Evolutionary conservation across 345 rosid species (phyloP).

Genomic region (Melastoma malabathricum): DNA sequence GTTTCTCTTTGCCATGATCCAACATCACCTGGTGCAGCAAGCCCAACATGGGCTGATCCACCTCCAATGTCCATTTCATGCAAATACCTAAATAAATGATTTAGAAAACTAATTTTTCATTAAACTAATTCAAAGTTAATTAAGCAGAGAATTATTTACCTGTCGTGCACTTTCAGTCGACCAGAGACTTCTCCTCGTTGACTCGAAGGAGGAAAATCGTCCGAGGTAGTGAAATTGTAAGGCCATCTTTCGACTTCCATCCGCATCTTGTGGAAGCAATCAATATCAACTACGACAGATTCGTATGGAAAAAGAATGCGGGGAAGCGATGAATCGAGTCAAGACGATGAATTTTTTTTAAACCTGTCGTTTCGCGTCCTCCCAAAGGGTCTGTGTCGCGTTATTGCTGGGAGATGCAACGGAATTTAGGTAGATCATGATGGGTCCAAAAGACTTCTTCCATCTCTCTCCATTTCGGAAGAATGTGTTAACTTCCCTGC

Average conservation of each 20-base stretch:
- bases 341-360: neutral
- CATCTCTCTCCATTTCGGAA: conserved; percentile 27
- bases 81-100: neutral
- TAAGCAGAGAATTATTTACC: conserved; percentile 1
- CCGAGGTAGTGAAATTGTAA: conserved; percentile 15
- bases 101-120: too few species aligned
- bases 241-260: conserved; percentile 23
- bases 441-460: conserved; percentile 30
- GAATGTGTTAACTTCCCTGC: conserved; percentile 18
- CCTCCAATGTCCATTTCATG: neutral
- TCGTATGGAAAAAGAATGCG: too few species aligned
- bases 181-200: conserved; percentile 19
- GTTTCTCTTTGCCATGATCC: conserved; percentile 32
- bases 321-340: neutral
- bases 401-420: conserved; percentile 3
- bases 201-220: conserved; percentile 14
- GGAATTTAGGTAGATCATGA: conserved; percentile 31
- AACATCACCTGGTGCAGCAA: conserved; percentile 24
- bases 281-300: neutral
- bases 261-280: conserved; percentile 7
- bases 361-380: conserved; percentile 27
- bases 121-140: too few species aligned
- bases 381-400: conserved; percentile 18
- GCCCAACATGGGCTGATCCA: conserved; percentile 19
- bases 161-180: conserved; percentile 13